A percentile compares a stretch with the other conserved stretches of the same genome.
Conservation (phyloP, 345 rosid genomes). For the Raphanus raphanistrum region DNA sequence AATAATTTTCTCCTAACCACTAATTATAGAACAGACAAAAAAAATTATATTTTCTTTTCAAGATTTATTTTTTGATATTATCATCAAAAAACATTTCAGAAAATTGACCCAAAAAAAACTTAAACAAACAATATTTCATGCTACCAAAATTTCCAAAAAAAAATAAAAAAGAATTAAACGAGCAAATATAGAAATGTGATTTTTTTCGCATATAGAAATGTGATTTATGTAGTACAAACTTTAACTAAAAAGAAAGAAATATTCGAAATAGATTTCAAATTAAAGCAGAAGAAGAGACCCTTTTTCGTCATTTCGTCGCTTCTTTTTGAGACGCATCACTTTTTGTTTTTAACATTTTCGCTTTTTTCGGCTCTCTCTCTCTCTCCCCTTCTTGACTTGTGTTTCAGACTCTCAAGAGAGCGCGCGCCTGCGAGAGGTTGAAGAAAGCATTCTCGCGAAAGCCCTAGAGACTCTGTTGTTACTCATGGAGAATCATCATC, state of each 20-base stretch:
- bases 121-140: not conserved
- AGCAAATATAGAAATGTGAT: not conserved
- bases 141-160: not conserved
- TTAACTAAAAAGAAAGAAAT: not conserved
- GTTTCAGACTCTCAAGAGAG: slow-evolving; percentile 29
- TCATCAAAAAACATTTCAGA: too few relatives aligned
- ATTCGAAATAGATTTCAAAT: slow-evolving; percentile 30
- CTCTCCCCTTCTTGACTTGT: slow-evolving; percentile 24
- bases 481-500: slow-evolving; percentile 64
- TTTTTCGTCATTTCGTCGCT: slow-evolving; percentile 34
- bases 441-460: slow-evolving; percentile 16
- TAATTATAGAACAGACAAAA: too few relatives aligned
- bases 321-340: slow-evolving; percentile 23
- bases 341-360: slow-evolving; percentile 19
- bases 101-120: not conserved
- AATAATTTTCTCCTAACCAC: too few relatives aligned
- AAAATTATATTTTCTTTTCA: too few relatives aligned
- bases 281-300: slow-evolving; percentile 30
- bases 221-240: not conserved
- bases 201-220: not conserved
- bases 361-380: not conserved
- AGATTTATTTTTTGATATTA: too few relatives aligned
- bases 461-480: slow-evolving; percentile 29
- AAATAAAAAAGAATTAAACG: too few relatives aligned
- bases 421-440: slow-evolving; percentile 4